phyloP scores from a whole-genome alignment of 2,329 filamentous ascomycete species.

The Diplocarpon mali region DNA sequence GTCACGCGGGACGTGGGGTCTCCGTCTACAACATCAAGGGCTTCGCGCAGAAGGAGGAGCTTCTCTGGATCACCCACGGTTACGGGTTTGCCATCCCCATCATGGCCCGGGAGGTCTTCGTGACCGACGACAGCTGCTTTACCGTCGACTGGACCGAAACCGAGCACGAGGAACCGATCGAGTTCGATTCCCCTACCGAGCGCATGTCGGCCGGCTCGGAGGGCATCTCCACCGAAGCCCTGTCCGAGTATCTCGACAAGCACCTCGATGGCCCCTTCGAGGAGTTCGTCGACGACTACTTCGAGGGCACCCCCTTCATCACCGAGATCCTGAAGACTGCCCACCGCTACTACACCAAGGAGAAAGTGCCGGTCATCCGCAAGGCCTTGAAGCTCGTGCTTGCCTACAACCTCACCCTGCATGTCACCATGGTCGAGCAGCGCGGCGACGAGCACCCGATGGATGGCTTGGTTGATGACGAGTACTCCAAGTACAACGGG shows the following conservation, averaged over 20 bases:
- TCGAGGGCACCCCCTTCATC: conserved; percentile 88
- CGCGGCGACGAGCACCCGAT: conserved; percentile 68
- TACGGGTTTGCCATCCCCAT: conserved; percentile 90
- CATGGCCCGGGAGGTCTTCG: conserved; percentile 86
- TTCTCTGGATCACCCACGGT: conserved; percentile 90
- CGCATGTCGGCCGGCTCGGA: conserved; percentile 82
- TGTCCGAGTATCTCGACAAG: conserved; percentile 89
- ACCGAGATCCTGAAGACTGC: conserved; percentile 95
- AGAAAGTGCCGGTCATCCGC: conserved; percentile 79
- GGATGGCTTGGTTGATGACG: conserved; percentile 75
- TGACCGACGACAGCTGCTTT: conserved; percentile 86
- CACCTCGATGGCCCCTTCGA: conserved; percentile 90
- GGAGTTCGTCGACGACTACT: conserved; percentile 89
- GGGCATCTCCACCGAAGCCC: conserved; percentile 67
- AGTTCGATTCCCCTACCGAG: conserved; percentile 80
- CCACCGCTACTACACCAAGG: conserved; percentile 83
- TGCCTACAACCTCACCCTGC: conserved; percentile 88
- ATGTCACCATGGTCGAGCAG: conserved; percentile 90
- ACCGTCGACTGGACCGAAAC: conserved; percentile 89
- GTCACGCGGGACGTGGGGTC: conserved; percentile 76
- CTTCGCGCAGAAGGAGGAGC: conserved; percentile 51
- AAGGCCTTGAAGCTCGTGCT: conserved; percentile 92
- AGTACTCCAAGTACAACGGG: conserved; percentile 76
- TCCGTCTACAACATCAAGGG: conserved; percentile 95
- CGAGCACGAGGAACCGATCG: conserved; percentile 59